phyloP scores from a whole-genome alignment of 768 basidiomycete species.

The Pulveroboletus sp. region DNA sequence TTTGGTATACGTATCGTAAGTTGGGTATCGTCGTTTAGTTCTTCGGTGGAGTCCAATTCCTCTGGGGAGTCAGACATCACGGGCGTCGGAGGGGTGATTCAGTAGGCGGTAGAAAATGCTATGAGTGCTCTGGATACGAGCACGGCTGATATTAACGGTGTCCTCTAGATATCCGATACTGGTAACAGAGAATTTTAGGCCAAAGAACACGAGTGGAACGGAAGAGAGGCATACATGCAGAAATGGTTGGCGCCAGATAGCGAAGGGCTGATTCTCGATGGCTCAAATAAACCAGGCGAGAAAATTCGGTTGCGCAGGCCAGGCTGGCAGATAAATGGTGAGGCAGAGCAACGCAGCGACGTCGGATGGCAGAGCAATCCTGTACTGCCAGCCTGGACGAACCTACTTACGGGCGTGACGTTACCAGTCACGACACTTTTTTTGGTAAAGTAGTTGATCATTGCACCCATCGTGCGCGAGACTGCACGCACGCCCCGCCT shows the following conservation, averaged over 20 bases:
- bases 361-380: constrained; percentile 26
- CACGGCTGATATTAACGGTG: constrained; percentile 4
- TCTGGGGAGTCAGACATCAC: constrained; percentile 35
- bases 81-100: constrained; percentile 8
- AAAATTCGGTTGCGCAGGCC: constrained; percentile 5
- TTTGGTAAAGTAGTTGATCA: constrained; percentile 32
- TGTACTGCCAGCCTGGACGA: constrained; percentile 27
- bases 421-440: constrained; percentile 32
- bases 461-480: constrained; percentile 8
- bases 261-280: constrained; percentile 5
- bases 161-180: constrained; percentile 5
- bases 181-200: constrained; percentile 5
- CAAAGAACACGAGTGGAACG: constrained; percentile 1
- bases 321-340: constrained; percentile 8
- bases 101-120: constrained; percentile 17
- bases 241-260: constrained; percentile 4
- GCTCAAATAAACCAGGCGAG: constrained; percentile 10
- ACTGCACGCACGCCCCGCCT: too few relatives aligned
- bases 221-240: constrained; percentile 14
- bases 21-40: constrained; percentile 44
- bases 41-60: constrained; percentile 36
- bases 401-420: constrained; percentile 36
- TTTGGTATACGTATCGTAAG: constrained; percentile 65
- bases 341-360: constrained; percentile 9
- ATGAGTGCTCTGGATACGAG: constrained; percentile 1